A percentile compares a stretch with the other conserved stretches of the same genome.
Conservation (phyloP, 1,139 yeast genomes). For the Candida labiduridarum region DNA sequence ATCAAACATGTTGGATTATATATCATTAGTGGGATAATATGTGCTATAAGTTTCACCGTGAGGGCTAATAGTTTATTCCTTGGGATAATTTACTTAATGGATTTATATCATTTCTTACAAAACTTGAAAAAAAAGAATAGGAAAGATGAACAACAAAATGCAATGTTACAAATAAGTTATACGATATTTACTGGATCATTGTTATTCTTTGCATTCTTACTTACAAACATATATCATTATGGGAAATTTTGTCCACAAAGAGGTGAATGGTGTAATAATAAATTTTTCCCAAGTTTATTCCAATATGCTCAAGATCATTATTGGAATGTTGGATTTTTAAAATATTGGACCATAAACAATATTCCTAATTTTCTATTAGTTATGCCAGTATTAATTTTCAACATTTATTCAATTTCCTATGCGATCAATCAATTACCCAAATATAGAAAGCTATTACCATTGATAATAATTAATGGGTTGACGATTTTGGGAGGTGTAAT, state of each 20-base stretch:
- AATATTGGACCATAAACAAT: constrained; percentile 80
- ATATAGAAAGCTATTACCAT: constrained; percentile 30
- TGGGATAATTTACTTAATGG: constrained; percentile 69
- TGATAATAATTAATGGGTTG: constrained; percentile 38
- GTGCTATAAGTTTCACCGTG: constrained; percentile 60
- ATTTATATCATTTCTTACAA: constrained; percentile 35
- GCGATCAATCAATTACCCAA: constrained; percentile 39
- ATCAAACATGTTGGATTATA: constrained; percentile 27
- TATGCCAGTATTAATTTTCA: constrained; percentile 58
- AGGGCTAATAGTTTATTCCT: constrained; percentile 77
- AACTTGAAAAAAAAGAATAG: constrained; percentile 16
- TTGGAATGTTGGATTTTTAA: constrained; percentile 83
- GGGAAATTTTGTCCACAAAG: constrained; percentile 64
- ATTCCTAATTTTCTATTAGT: constrained; percentile 85
- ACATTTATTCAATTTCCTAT: constrained; percentile 30
- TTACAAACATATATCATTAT: constrained; percentile 58
- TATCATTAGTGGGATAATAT: constrained; percentile 57
- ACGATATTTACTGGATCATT: constrained; percentile 58
- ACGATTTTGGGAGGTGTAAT: constrained; percentile 55
- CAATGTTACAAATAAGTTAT: constrained; percentile 18
- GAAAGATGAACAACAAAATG: not conserved
- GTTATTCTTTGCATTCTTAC: constrained; percentile 48
- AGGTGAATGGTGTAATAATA: constrained; percentile 73
- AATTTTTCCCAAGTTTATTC: constrained; percentile 59
- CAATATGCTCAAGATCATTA: constrained; percentile 77